A percentile compares a stretch with the other conserved stretches of the same genome.
Evolutionary conservation across 345 rosid genomes (phyloP).

Genomic region (Abelmoschus esculentus): DNA sequence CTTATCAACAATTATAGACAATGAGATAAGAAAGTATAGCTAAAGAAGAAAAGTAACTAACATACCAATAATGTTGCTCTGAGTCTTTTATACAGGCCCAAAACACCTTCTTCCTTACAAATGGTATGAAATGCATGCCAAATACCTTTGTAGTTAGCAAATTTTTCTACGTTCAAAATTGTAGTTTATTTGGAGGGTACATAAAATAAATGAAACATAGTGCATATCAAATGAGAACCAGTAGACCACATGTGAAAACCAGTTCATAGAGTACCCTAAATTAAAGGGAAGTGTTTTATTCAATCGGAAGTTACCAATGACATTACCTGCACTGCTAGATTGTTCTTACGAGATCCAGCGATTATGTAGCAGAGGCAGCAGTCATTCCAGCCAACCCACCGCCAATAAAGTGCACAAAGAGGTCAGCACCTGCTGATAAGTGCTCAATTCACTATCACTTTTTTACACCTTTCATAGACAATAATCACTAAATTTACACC

Average conservation of each 20-base stretch:
- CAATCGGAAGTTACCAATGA: not conserved
- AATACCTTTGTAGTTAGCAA: constrained; percentile 68
- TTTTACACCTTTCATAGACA: no score
- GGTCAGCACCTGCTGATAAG: no score
- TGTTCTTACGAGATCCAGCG: constrained; percentile 93
- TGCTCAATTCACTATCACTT: no score
- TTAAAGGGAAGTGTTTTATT: not conserved
- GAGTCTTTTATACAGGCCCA: constrained; percentile 89
- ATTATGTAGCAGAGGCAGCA: constrained; percentile 83
- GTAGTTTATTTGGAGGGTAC: not conserved
- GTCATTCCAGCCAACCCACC: constrained; percentile 97
- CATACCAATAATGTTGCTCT: constrained; percentile 86
- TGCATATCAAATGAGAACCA: not conserved
- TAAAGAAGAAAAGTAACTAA: constrained; percentile 9
- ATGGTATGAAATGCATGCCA: constrained; percentile 64
- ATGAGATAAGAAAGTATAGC: constrained; percentile 1
- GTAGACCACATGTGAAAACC: not conserved
- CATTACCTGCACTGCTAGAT: constrained; percentile 89
- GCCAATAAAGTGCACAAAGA: constrained; percentile 55
- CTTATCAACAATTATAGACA: constrained; percentile 3
- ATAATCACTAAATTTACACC: no score
- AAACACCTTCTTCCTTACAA: constrained; percentile 67
- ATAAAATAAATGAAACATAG: not conserved
- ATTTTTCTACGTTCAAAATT: constrained; percentile 47
- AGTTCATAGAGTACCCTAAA: not conserved